Base-by-base conservation (phyloP, 2,329 filamentous ascomycete species). In the Zasmidium angulare region DNA sequence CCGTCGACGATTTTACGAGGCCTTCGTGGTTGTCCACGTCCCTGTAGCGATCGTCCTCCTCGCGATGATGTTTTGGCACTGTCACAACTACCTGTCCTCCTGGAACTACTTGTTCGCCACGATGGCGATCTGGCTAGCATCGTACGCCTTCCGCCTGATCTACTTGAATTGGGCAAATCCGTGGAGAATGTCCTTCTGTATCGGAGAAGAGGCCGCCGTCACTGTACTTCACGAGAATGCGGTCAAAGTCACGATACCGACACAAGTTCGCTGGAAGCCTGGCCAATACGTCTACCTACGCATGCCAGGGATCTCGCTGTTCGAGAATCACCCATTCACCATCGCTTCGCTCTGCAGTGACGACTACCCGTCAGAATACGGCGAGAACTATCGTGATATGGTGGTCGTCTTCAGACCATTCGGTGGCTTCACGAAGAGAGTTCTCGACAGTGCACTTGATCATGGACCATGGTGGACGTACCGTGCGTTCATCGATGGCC, bases 251-350 rank as follows among this genome's bases (percentile, higher is more conserved):
- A 43, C 93, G 0, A 89, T 98, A 53, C 92, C 93, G 0, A 97
- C 93, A 0, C 91, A 93, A 74, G 90, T 96, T 83, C 88, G 86
- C 63, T 98, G 93, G 93, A 88, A 86, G 71, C 92, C 93, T 0
- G 95, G 93, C 3, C 95, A 98, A 75, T 97, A 96, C 68, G 89
- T 97, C 19, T 98, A 97, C 72, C 82, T 98, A 20, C 87, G 93
- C 54, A 96, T 98, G 88, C 93, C 93, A 0, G 91, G 91, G 1
- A 92, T 98, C 66, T 93, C 92, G 0, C 75, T 96, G 1, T 87
- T 97, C 59, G 91, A 96, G 66, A 97, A 96, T 67, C 95, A 98
- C 68, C 93, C 93, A 0, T 98, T 98, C 72, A 98, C 95, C 0
- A 93, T 98, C 56, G 87, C 93, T 1, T 97, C 92, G 0, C 82